These are phyloP conservation scores for Xanthoconium stramineum DNA, from an alignment of 768 basidiomycete species.

Conservation along the genomic window DNA sequence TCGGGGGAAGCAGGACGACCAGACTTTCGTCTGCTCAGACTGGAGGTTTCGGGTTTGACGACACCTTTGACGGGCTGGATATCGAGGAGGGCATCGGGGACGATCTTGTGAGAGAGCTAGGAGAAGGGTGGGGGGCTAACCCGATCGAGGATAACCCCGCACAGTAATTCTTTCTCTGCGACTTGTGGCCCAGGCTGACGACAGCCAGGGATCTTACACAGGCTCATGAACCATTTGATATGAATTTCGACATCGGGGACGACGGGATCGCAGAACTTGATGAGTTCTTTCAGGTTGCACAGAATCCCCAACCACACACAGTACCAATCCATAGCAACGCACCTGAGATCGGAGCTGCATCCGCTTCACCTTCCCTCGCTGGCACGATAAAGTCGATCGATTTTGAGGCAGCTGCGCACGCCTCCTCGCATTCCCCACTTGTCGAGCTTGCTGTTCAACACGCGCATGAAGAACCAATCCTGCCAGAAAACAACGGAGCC, in stretches of 20 bases:
- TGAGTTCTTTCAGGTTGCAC: neutral
- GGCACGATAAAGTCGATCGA: constrained; percentile 6
- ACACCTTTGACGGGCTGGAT: constrained; percentile 57
- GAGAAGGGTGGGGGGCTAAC: constrained; percentile 59
- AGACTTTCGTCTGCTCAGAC: constrained; percentile 55
- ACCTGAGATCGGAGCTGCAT: constrained; percentile 2
- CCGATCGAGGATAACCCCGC: constrained; percentile 4
- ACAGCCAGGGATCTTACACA: constrained; percentile 12
- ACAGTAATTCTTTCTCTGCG: constrained; percentile 11
- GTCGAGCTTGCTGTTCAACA: neutral
- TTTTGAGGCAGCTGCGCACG: neutral
- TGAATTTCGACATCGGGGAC: constrained; percentile 17
- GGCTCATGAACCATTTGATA: constrained; percentile 16
- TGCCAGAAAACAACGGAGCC: neutral
- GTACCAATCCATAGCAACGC: neutral
- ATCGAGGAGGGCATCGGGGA: constrained; percentile 63
- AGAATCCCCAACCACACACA: neutral
- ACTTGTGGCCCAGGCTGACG: constrained; percentile 9
- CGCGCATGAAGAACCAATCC: neutral
- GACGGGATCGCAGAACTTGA: constrained; percentile 21
- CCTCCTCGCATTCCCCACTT: constrained; percentile 3
- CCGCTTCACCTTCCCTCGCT: neutral
- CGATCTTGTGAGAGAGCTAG: constrained; percentile 72
- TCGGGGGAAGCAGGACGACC: constrained; percentile 36
- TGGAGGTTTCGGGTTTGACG: constrained; percentile 48